Base-by-base conservation (phyloP, 257 asterid genomes). In the Knoxia roxburghii region DNA sequence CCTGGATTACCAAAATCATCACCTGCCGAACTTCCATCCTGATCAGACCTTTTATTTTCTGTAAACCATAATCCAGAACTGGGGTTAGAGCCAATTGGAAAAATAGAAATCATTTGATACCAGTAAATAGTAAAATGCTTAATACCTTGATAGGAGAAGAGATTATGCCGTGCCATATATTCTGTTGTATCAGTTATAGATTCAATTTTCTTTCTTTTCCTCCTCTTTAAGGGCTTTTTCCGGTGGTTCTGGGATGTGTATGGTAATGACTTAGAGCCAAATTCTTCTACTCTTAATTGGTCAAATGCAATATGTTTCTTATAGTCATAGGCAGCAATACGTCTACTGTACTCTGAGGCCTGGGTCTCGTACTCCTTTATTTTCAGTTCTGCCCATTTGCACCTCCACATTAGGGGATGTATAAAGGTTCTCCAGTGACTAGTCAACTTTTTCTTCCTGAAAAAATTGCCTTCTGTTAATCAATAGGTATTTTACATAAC, bases 381-480 rank as follows among this genome's bases (percentile, higher is more conserved):
- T 81, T 75, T 84, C 75, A 92, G 62, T 75, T 89, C 98, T 41
- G 87, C 69, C 97, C 97, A 92, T 76, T 87, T 92, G 84, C 97
- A 84, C 68, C 98, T 81, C 98, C 98, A 89, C 96, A 86, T 89
- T 52, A 92, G 67, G 77, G 97, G 96, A 56, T 74, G 87, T 79
- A 92, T 78, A 76, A 76, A 87, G 80, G 79, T 84, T 79, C 91
- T 85, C 98, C 98, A 92, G 27, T 89, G 96, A 75, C 78, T 68
- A 29, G 98, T 84, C 78, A 86, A 43, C 68, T 82, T 92, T 78
- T 85, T 89, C 86, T 89, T 89, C 85, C 98, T 92, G 86, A 60
- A 79, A 76, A 58, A 61, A 46, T 57, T 55, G 32, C 60, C 45
- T 35, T n/a, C 62, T 46, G 41, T 40, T 48, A 51, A 66, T 26